Percentiles rank a stretch among this genome's conserved stretches.
Conservation (phyloP, 2,329 filamentous ascomycete genomes). For the Tolypocladium tundrense region DNA sequence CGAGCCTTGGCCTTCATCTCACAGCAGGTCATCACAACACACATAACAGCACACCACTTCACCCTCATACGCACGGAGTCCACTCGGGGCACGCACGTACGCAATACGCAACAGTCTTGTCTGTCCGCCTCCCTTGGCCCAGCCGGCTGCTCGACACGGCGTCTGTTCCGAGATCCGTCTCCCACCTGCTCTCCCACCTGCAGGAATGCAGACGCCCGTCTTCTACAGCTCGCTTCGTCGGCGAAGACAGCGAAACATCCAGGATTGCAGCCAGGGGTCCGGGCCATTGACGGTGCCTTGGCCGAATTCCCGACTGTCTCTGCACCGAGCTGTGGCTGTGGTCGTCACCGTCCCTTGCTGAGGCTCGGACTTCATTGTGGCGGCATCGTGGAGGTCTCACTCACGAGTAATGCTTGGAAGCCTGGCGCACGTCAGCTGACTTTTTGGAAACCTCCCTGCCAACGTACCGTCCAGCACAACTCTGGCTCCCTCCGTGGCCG, state of each 20-base stretch:
- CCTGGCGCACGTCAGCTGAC: background rate
- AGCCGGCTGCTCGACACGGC: background rate
- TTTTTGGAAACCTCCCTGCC: background rate
- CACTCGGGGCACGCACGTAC: background rate
- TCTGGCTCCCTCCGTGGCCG: background rate
- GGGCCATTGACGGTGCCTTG: background rate
- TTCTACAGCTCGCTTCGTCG: background rate
- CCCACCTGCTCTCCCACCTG: background rate
- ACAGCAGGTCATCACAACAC: background rate
- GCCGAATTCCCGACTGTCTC: background rate
- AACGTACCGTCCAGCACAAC: background rate
- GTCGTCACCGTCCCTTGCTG: background rate
- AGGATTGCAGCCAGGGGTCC: background rate
- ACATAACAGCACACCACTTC: background rate
- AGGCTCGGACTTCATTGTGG: background rate
- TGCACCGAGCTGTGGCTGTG: background rate
- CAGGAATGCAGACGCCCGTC: background rate
- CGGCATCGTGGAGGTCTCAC: background rate
- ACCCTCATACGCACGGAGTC: background rate
- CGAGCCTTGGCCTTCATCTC: background rate
- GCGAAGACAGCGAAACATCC: background rate
- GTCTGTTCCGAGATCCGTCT: background rate
- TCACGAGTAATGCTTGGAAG: background rate
- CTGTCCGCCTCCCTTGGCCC: background rate
- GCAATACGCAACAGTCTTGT: background rate